phyloP scores from a whole-genome alignment of 2,329 filamentous ascomycete species.

The Talaromyces albobiverticillius region DNA sequence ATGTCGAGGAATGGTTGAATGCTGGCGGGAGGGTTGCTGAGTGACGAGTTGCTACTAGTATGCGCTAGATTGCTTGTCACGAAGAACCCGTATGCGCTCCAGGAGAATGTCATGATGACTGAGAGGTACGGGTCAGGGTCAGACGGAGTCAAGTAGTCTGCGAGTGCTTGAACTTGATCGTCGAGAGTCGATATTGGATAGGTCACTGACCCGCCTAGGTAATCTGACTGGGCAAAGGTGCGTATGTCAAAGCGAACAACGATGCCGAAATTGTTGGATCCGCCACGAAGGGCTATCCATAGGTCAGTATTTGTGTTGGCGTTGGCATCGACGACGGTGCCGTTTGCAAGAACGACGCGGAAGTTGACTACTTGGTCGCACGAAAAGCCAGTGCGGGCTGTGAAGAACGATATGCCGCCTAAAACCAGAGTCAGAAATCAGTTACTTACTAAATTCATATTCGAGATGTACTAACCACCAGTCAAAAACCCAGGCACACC shows the following conservation, averaged over 20 bases:
- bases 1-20: too few species aligned
- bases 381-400: neutral
- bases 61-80: too few species aligned
- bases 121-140: too few species aligned
- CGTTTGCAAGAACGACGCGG: conserved; percentile 19
- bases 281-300: conserved; percentile 32
- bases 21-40: too few species aligned
- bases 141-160: neutral
- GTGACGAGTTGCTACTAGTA: too few species aligned
- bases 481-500: neutral
- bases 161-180: neutral
- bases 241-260: conserved; percentile 32
- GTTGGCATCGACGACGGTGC: conserved; percentile 21
- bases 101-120: too few species aligned
- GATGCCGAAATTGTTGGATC: conserved; percentile 35
- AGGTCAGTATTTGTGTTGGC: conserved; percentile 29
- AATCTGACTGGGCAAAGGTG: conserved; percentile 17
- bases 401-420: neutral
- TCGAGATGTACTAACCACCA: neutral
- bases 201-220: conserved; percentile 17
- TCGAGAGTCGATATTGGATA: conserved; percentile 10
- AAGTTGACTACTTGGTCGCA: neutral
- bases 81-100: too few species aligned
- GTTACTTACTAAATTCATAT: too few species aligned
- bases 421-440: too few species aligned